phyloP scores from a whole-genome alignment of 768 basidiomycete genomes.

The Rossbeevera mucosa region DNA sequence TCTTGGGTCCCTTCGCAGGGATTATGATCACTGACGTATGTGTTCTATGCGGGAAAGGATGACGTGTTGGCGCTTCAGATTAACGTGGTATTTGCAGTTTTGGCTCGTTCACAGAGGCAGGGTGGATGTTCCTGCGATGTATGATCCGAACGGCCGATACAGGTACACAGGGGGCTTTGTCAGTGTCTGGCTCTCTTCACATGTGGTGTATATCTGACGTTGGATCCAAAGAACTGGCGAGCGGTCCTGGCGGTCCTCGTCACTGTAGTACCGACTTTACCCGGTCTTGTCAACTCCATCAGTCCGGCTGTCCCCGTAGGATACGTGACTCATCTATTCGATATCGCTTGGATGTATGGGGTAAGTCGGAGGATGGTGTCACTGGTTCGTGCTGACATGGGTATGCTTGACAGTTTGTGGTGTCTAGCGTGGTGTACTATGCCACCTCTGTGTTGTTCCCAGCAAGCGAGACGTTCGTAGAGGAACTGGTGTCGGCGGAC shows the following conservation, averaged over 20 bases:
- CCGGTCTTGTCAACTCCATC: constrained; percentile 75
- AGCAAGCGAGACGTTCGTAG: constrained; percentile 26
- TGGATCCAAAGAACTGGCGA: constrained; percentile 65
- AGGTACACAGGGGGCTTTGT: constrained; percentile 73
- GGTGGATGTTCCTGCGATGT: constrained; percentile 83
- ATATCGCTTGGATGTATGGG: constrained; percentile 75
- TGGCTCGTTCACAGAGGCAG: constrained; percentile 71
- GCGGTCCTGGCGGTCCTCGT: constrained; percentile 65
- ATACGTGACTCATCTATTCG: constrained; percentile 53
- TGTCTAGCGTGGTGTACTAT: constrained; percentile 29
- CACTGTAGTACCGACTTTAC: constrained; percentile 64
- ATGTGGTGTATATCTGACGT: background rate
- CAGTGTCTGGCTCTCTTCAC: constrained; percentile 8
- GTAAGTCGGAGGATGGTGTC: constrained; percentile 38
- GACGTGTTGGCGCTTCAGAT: background rate
- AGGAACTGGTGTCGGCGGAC: constrained; percentile 28
- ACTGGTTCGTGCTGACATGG: background rate
- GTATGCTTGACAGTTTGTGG: constrained; percentile 18
- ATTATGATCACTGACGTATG: constrained; percentile 60
- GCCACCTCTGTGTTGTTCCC: constrained; percentile 28
- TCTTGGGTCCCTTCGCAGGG: constrained; percentile 81
- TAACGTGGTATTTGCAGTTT: constrained; percentile 44
- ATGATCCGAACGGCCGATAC: constrained; percentile 74
- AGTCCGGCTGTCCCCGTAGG: constrained; percentile 62
- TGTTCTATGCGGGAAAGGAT: background rate